These are phyloP conservation scores for Wakefieldia striispora DNA, from an alignment of 768 basidiomycete species.

Conservation along the genomic window DNA sequence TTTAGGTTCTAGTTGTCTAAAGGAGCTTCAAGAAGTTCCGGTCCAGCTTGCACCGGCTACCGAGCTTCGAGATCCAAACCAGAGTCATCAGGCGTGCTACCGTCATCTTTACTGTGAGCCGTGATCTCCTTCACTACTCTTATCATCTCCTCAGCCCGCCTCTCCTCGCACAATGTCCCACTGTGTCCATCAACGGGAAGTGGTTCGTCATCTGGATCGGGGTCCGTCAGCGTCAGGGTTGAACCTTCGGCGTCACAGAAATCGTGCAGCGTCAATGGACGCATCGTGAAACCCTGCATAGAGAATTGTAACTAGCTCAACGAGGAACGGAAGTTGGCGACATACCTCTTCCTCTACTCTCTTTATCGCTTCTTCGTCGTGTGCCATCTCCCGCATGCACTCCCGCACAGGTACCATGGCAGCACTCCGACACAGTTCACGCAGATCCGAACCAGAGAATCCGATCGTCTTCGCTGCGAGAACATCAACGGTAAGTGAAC, in stretches of 20 bases:
- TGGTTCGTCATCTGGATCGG: constrained; percentile 30
- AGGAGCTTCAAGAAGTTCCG: background rate
- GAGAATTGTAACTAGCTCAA: background rate
- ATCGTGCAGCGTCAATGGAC: constrained; percentile 68
- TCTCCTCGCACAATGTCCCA: too few relatives aligned
- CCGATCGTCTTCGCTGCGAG: constrained; percentile 74
- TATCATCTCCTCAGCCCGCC: constrained; percentile 3
- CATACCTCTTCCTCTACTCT: constrained; percentile 43
- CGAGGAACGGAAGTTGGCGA: background rate
- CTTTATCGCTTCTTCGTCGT: constrained; percentile 49
- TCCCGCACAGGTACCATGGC: constrained; percentile 92
- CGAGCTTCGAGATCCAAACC: background rate
- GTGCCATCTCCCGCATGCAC: constrained; percentile 56
- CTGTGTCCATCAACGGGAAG: constrained; percentile 4
- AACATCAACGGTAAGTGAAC: constrained; percentile 54
- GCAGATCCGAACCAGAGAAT: constrained; percentile 85
- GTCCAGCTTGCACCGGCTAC: background rate
- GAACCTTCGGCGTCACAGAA: constrained; percentile 51
- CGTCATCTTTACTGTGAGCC: background rate
- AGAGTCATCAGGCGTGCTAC: background rate
- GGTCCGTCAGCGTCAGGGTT: constrained; percentile 21
- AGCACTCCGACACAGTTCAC: constrained; percentile 89
- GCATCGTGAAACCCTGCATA: constrained; percentile 69
- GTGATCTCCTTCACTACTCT: background rate
- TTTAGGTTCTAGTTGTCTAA: background rate